Evolutionary conservation across 768 basidiomycete species (phyloP), one percentile per base, ranked within the genome.

Genomic region (Collybiopsis confluens): DNA sequence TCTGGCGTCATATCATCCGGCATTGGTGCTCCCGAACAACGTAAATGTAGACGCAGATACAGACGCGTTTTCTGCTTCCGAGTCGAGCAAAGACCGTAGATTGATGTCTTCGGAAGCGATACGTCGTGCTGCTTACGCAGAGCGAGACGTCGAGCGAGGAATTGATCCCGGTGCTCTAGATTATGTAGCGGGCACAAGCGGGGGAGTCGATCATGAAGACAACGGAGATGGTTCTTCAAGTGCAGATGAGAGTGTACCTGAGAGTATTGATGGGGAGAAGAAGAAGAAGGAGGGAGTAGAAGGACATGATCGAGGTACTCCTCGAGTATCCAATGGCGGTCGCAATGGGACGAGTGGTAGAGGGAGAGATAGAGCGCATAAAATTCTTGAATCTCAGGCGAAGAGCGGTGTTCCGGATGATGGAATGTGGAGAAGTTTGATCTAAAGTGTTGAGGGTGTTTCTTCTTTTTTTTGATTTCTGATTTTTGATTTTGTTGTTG

Each of bases 351-450:
- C 16, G 13, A 41, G 4, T 18, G 16, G 48, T 27, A 38, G 24
- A 37, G 38, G 76, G 1, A 64, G 75, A 36, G 69, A 69, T 43
- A 75, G 70, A 35, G 79, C 79, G 26, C 58, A 75, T 53, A 73
- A 68, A 64, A 81, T 81, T 33, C 62, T 81, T 42, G 64, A 81
- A 28, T 33, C 47, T 15, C 47, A 48, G 58, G 73, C 75, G 23
- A 68, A 77, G 46, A 78, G 73, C 55, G 69, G 69, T 63, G 57
- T 80, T 33, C 80, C 79, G 1, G 64, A 65, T 40, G 67, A 65
- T 54, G 75, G 77, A 36, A 80, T 80, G 79, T 81, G 79, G 79
- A 68, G 78, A 58, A 81, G 80, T 64, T 65, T 80, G 54, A 43
- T 52, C 16, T 48, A 48, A n/a, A 30, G 5, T 13, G 30, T 33